Evolutionary conservation across 257 asterid genomes (phyloP).

Genomic region (Solanum peruvianum): DNA sequence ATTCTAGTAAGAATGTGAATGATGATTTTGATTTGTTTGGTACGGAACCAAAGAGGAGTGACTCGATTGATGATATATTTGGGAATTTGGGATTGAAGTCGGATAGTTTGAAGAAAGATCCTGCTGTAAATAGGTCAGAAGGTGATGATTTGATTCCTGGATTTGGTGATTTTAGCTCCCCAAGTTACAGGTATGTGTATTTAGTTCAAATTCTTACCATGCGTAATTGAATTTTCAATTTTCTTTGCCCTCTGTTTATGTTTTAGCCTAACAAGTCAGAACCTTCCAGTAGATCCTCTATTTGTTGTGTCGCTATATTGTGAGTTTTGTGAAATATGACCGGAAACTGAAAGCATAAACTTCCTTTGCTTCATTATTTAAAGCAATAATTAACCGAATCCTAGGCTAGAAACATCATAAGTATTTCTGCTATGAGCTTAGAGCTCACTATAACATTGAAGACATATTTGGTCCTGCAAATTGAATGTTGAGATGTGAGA

Average conservation of each 20-base stretch:
- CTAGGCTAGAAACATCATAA: not conserved
- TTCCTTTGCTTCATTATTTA: not conserved
- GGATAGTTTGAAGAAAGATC: conserved; percentile 1
- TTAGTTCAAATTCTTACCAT: not conserved
- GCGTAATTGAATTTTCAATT: not conserved
- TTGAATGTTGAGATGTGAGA: not conserved
- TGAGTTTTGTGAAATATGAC: not conserved
- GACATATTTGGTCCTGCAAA: not conserved
- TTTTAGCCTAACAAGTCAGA: not conserved
- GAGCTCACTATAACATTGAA: not conserved
- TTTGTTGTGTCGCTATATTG: not conserved
- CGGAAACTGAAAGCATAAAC: not conserved
- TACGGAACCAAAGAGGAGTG: conserved; percentile 13
- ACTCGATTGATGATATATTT: conserved; percentile 40
- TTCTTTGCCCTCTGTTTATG: not conserved
- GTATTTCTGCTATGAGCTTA: not conserved
- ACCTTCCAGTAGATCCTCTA: not conserved
- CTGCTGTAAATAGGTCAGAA: conserved; percentile 17
- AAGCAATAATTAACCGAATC: not conserved
- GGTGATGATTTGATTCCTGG: conserved; percentile 50
- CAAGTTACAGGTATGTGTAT: conserved; percentile 19
- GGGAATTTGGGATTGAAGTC: conserved; percentile 32
- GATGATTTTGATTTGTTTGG: conserved; percentile 41
- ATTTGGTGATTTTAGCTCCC: conserved; percentile 30
- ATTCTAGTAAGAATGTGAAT: conserved; percentile 10